phyloP scores from a whole-genome alignment of 2,329 filamentous ascomycete species.

The Capronia coronata region DNA sequence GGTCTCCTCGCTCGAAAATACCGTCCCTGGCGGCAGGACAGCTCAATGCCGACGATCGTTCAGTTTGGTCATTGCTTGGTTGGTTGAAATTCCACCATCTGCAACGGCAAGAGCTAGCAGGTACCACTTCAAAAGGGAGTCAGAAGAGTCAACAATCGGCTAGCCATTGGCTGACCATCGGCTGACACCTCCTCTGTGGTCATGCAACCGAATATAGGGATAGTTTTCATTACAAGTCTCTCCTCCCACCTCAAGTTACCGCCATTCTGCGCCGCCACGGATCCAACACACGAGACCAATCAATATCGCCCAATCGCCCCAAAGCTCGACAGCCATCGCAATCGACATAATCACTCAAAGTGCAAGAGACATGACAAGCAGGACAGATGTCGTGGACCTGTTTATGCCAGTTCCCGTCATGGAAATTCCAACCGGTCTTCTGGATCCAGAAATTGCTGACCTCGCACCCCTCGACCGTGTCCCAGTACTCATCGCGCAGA shows the following conservation, averaged over 20 bases:
- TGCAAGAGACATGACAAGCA: conserved; percentile 24
- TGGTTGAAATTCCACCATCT: too few relatives aligned
- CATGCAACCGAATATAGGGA: too few relatives aligned
- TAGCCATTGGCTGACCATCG: too few relatives aligned
- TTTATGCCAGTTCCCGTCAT: conserved; percentile 26
- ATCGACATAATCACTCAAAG: conserved; percentile 27
- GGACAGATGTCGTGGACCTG: conserved; percentile 28
- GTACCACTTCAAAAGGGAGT: too few relatives aligned
- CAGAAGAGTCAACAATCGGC: too few relatives aligned
- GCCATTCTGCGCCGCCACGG: conserved; percentile 18
- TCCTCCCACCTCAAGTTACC: conserved; percentile 14
- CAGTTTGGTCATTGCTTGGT: too few relatives aligned
- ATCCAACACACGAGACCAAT: conserved; percentile 25
- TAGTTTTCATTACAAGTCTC: too few relatives aligned
- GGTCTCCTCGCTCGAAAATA: too few relatives aligned
- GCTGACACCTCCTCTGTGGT: too few relatives aligned
- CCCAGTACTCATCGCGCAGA: conserved; percentile 23
- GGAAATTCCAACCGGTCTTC: conserved; percentile 27
- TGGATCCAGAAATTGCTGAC: conserved; percentile 25
- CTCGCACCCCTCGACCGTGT: conserved; percentile 20
- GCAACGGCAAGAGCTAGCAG: too few relatives aligned
- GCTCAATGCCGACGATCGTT: too few relatives aligned
- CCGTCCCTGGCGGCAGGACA: too few relatives aligned
- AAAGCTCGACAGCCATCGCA: conserved; percentile 28
- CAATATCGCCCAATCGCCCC: conserved; percentile 26